phyloP scores from a whole-genome alignment of 192 early-diverging fungal genomes.

The Rhizophagus prolifer region DNA sequence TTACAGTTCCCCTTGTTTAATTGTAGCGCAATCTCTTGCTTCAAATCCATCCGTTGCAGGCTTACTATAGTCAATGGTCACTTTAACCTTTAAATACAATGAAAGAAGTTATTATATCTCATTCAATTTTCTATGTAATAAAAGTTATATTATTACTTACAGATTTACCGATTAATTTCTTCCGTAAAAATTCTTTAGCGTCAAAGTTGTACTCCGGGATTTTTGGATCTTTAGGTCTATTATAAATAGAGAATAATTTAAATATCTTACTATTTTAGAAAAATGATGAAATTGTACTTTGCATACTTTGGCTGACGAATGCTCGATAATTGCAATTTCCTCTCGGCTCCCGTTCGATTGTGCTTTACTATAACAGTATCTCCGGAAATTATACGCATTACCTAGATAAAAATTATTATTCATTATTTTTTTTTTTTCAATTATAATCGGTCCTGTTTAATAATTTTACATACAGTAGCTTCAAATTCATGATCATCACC shows the following conservation, averaged over 20 bases:
- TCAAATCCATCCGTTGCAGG: slow-evolving; percentile 86
- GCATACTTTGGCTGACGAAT: slow-evolving; percentile 33
- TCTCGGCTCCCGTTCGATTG: slow-evolving; percentile 33
- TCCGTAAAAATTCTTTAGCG: slow-evolving; percentile 86
- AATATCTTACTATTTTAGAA: not conserved
- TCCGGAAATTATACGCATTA: slow-evolving; percentile 54
- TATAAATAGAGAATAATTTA: slow-evolving; percentile 24
- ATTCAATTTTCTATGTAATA: not conserved
- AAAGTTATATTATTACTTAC: slow-evolving; percentile 49
- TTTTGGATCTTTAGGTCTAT: slow-evolving; percentile 61
- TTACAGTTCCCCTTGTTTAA: slow-evolving; percentile 59
- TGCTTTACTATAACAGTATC: slow-evolving; percentile 50
- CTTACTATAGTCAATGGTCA: slow-evolving; percentile 82
- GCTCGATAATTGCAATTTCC: slow-evolving; percentile 46
- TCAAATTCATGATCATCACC: slow-evolving; percentile 55
- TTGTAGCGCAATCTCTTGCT: slow-evolving; percentile 83
- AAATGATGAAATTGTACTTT: not conserved
- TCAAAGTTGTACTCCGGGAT: slow-evolving; percentile 82
- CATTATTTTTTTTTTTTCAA: not conserved
- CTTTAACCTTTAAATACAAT: slow-evolving; percentile 38
- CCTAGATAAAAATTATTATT: slow-evolving; percentile 24
- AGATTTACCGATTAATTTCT: slow-evolving; percentile 82
- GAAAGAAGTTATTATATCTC: not conserved
- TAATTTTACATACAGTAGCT: slow-evolving; percentile 33
- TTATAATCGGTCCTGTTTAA: not conserved